Base-by-base conservation (phyloP, 2,329 filamentous ascomycete species). In the Graphilbum sp. region DNA sequence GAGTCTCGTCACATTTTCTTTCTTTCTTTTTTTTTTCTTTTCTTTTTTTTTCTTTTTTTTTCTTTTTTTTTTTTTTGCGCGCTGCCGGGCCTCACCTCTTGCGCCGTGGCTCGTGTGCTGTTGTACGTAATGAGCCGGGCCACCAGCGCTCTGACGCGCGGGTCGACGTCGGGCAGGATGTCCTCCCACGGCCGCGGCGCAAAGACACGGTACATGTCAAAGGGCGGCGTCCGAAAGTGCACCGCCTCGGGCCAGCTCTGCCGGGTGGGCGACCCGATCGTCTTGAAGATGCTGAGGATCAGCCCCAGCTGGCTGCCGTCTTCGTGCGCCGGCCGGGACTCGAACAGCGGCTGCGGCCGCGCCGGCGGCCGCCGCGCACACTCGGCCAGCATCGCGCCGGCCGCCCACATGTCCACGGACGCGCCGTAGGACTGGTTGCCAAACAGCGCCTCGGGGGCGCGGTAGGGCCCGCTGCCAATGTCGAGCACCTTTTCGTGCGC, bases 251-350 rank as follows among this genome's bases (percentile, higher is more conserved):
- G 90, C 90, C 90, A 98, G 0, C 64, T 74, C 37, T 77, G 63
- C n/a, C 66, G 57, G 33, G 79, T 80, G 0, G 90, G 90, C 1
- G 87, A 95, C 1, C 92, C 92, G 7, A 98, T 57, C 1, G 79
- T 92, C 57, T 82, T 78, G 60, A 98, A 96, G 27, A 96, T 88
- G 51, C 85, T 94, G 38, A 87, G 68, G 40, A 98, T 88, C 36
- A 98, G 64, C 0, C 84, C 82, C 30, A 98, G 65, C 57, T 98
- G 90, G 52, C 83, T 96, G 0, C 92, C 90, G 36, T 96, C 69
- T 48, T 93, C 84, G 42, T 72, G 64, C 0, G 61, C 64, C 3
- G 67, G 55, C 1, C 85, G 81, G 4, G 85, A 83, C 52, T 90
- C 79, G 48, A 98, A 96, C 1, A 96, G 63, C 0, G 79, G 67